Base-by-base conservation (phyloP, 2,329 filamentous ascomycete species). In the Fusarium armeniacum region DNA sequence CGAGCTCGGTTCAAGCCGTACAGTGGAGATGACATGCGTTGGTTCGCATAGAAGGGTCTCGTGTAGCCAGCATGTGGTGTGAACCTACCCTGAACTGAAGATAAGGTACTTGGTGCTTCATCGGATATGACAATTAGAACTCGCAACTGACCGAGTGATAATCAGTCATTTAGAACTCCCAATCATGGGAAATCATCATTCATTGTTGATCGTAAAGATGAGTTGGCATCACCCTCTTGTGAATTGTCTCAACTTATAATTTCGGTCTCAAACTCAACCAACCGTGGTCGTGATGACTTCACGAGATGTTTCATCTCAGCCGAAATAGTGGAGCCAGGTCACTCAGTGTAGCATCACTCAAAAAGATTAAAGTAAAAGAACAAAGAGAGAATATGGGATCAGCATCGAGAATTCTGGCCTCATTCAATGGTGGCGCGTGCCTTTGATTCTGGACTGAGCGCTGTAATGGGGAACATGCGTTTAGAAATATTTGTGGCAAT, bases 261-360 rank as follows among this genome's bases (percentile, higher is more conserved):
- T 49, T 16, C 32, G n/a, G 28, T 15, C 30, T 38, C 26, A 16
- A 24, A 43, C 40, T 24, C 7, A 49, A 20, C 20, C 18, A 26
- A 4, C 32, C 18, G 33, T 20, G 32, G 44, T 33, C 52, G 49
- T 62, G 58, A 59, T 65, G 62, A 47, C 45, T 65, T 65, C 30
- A 35, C 36, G 32, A 57, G 36, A 57, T 22, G 22, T 15, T 49
- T 30, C 16, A 65, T 40, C 41, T 38, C 6, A 33, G 46, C 44
- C 35, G 30, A 40, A 65, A 30, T 47, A 60, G 53, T 41, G 47
- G 53, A 65, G 45, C 45, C 30, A 40, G 40, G 52, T 22, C 51
- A 63, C 24, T 47, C 24, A 30, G 9, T 52, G 41, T 40, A 64
- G 32, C 51, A 26, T 44, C 41, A n/a, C 2, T n/a, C 12, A 28